These are phyloP conservation scores for Dillenia turbinata DNA, from an alignment of 164 flowering plant genomes.

Conservation along the genomic window DNA sequence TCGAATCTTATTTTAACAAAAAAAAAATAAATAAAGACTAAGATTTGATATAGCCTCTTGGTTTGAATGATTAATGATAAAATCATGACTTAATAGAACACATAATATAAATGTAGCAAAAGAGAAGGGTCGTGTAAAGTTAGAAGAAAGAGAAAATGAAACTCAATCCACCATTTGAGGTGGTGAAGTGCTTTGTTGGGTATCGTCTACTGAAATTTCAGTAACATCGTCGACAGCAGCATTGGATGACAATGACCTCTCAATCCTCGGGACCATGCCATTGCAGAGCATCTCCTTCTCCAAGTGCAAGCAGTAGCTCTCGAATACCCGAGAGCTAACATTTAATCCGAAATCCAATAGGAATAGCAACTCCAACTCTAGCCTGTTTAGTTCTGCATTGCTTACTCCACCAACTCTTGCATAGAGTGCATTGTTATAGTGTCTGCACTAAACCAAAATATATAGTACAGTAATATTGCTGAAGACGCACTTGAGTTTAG, in stretches of 20 bases:
- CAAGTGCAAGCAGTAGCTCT: conserved; percentile 77
- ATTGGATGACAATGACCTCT: conserved; percentile 22
- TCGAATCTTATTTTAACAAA: no score
- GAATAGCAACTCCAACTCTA: conserved; percentile 80
- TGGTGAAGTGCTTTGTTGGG: conserved; percentile 29
- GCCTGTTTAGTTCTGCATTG: conserved; percentile 72
- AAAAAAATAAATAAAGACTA: no score
- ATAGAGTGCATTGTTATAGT: conserved; percentile 81
- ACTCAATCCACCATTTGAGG: conserved; percentile 15
- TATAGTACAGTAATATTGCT: background rate
- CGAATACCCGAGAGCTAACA: conserved; percentile 71
- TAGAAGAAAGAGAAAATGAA: background rate
- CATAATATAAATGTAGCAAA: no score
- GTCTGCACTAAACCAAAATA: conserved; percentile 40
- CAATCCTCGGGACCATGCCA: conserved; percentile 32
- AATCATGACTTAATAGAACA: no score
- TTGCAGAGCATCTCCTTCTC: conserved; percentile 67
- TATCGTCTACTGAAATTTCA: conserved; percentile 46
- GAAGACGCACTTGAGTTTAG: no score
- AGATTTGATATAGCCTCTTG: no score
- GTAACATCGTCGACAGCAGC: conserved; percentile 36
- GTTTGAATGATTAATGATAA: no score
- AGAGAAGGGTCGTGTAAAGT: no score
- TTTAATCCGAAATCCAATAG: conserved; percentile 66
- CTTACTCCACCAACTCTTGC: conserved; percentile 94